These are phyloP conservation scores for Plasmopara halstedii DNA, from an alignment of 352 stramenopile species.

Conservation along the genomic window DNA sequence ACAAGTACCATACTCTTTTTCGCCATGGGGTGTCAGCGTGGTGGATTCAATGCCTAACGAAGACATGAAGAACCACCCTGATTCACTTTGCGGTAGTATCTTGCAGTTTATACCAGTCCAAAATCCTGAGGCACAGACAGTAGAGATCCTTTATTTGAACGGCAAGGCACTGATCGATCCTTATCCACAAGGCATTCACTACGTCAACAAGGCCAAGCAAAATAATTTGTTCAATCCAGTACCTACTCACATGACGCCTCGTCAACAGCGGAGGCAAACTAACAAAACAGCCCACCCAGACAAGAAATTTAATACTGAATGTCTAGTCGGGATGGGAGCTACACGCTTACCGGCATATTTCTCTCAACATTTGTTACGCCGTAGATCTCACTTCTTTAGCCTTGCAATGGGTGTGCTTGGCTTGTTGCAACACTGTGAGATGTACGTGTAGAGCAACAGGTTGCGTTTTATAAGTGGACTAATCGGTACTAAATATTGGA, in stretches of 20 bases:
- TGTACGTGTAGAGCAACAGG: conserved; percentile 15
- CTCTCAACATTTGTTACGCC: conserved; percentile 22
- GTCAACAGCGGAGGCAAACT: conserved; percentile 12
- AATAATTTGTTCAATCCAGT: conserved; percentile 15
- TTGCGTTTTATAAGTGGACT: no score
- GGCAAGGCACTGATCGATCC: conserved; percentile 14
- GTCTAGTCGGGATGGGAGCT: conserved; percentile 37
- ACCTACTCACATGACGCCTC: conserved; percentile 16
- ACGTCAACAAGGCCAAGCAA: conserved; percentile 19
- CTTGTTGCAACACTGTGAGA: conserved; percentile 24
- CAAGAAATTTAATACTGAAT: conserved; percentile 30
- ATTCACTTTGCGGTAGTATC: conserved; percentile 17
- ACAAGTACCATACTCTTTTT: conserved; percentile 13
- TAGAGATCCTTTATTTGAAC: conserved; percentile 16
- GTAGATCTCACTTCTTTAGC: conserved; percentile 32
- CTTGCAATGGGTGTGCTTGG: conserved; percentile 23
- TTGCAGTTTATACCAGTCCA: conserved; percentile 17
- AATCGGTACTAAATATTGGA: no score
- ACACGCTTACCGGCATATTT: conserved; percentile 31
- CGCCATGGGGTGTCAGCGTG: conserved; percentile 12
- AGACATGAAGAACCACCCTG: conserved; percentile 13
- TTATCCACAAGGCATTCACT: conserved; percentile 15
- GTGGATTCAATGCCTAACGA: conserved; percentile 12
- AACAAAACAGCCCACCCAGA: conserved; percentile 7
- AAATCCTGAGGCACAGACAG: conserved; percentile 8